Evolutionary conservation across 805 yeast genomes (phyloP).

Genomic region (Candida nonsorbophila): DNA sequence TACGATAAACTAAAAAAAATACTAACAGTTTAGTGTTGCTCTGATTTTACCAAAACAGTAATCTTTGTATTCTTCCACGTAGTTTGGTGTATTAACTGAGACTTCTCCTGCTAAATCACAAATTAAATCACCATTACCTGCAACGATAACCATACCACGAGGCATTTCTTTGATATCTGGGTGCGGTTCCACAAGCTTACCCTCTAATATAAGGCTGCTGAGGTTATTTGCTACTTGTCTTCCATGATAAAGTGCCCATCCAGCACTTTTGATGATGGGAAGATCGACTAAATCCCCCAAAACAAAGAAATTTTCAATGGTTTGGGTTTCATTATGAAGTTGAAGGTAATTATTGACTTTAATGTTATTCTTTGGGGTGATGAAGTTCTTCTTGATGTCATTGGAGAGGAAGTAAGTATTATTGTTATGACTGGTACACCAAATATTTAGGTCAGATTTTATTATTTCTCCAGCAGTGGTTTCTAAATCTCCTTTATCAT

Average conservation of each 20-base stretch:
- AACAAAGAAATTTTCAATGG: slow-evolving; percentile 23
- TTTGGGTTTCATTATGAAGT: slow-evolving; percentile 13
- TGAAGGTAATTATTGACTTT: slow-evolving; percentile 33
- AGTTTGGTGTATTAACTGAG: slow-evolving; percentile 25
- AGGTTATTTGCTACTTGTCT: slow-evolving; percentile 34
- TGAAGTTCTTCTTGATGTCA: slow-evolving; percentile 14
- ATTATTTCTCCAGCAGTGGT: slow-evolving; percentile 23
- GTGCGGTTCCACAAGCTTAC: slow-evolving; percentile 25
- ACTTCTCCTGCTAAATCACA: slow-evolving; percentile 31
- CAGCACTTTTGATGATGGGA: slow-evolving; percentile 39
- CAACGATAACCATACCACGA: slow-evolving; percentile 37
- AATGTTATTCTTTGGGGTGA: slow-evolving; percentile 23
- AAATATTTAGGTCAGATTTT: slow-evolving; percentile 24
- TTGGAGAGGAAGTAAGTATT: slow-evolving; percentile 23
- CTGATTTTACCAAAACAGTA: slow-evolving; percentile 37
- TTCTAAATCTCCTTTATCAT: slow-evolving; percentile 15
- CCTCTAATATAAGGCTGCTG: slow-evolving; percentile 21
- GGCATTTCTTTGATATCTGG: slow-evolving; percentile 30
- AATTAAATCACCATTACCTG: slow-evolving; percentile 32
- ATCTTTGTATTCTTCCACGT: slow-evolving; percentile 34
- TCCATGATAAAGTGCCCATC: slow-evolving; percentile 42
- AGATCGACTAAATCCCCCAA: slow-evolving; percentile 36
- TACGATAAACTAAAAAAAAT: too few species aligned
- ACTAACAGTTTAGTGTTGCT: too few species aligned
- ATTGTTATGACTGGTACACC: slow-evolving; percentile 31